Evolutionary conservation across 2,329 filamentous ascomycete species (phyloP), one percentile per base, ranked within the genome.

Genomic region (Ophiostoma quercus): DNA sequence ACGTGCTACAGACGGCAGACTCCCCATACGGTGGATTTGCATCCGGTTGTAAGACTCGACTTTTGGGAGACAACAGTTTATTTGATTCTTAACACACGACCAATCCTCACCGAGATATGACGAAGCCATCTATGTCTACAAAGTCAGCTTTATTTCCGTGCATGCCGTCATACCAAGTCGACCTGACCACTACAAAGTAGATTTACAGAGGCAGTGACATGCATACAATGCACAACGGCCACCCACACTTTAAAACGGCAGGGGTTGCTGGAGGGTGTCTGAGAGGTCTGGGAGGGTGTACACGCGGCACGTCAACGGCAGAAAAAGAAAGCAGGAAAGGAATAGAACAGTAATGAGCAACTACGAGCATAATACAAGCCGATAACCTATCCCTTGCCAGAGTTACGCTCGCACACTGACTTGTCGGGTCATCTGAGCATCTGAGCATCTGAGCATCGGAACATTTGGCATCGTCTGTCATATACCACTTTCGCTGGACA

Each of bases 71-170:
- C 25, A 29, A 29, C 25, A 29, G 25, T 29, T 29, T 29, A 29
- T 29, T 29, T 29, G 25, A 29, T 29, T 29, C 25, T 29, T 29
- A 29, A 29, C 25, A 34, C 51, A 54, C 51, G 51, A 54, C 22
- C 51, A 54, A 22, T 25, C 51, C 51, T 22, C 51, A 54, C n/a
- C 51, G 51, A 54, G 51, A 54, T 25, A 54, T 54, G 51, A 54
- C 51, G 51, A 25, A 57, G 22, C 51, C 51, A 3, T 16, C 22
- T 12, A 9, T 57, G 51, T 57, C n/a, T 25, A 41, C 8, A 2
- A 14, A 3, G 39, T 41, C 25, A 57, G 51, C 51, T 57, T 57
- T 25, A 57, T 25, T 22, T 25, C n/a, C 51, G 51, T 57, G 51
- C 22, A 16, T 25, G n/a, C 22, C 51, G 51, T 57, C 51, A 25